Conservation (phyloP, 2,329 filamentous ascomycete species). For the Colletotrichum lindemuthianum region DNA sequence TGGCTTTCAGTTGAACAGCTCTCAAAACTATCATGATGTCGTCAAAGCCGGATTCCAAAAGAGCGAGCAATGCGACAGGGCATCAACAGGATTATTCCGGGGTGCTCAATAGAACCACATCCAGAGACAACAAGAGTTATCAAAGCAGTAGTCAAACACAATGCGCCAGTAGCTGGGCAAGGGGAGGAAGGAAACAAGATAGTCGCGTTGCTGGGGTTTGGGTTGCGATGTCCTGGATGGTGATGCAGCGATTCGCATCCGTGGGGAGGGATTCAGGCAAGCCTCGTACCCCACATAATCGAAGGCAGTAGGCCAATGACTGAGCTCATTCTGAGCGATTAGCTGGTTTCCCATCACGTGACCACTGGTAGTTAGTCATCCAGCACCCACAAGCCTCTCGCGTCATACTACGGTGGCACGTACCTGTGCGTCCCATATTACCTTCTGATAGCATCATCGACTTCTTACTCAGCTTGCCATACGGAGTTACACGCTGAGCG, state of each 20-base stretch:
- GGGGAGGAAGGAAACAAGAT: constrained; percentile 27
- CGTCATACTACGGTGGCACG: constrained; percentile 14
- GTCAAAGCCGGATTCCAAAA: constrained; percentile 38
- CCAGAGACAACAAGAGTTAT: constrained; percentile 18
- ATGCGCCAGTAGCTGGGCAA: constrained; percentile 27
- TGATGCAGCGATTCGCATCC: constrained; percentile 34
- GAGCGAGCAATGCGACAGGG: constrained; percentile 31
- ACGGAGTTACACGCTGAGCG: background rate
- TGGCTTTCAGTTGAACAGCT: constrained; percentile 42
- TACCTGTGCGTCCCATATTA: background rate
- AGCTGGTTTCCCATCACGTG: background rate
- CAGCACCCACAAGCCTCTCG: constrained; percentile 6
- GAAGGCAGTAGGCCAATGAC: constrained; percentile 17
- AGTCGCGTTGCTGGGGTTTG: constrained; percentile 32
- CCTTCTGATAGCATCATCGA: background rate
- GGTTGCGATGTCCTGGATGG: constrained; percentile 34
- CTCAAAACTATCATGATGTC: constrained; percentile 56
- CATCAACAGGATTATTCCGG: constrained; percentile 25
- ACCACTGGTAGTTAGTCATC: background rate
- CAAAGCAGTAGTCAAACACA: constrained; percentile 29
- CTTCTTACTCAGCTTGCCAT: constrained; percentile 9
- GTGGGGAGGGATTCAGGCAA: constrained; percentile 35
- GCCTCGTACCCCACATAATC: constrained; percentile 28
- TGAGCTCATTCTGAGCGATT: constrained; percentile 7
- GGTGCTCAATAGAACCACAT: constrained; percentile 26